A percentile compares a stretch with the other conserved stretches of the same genome.
Evolutionary conservation across 106 monocot genomes (phyloP).

Genomic region (Triglochin maritima): DNA sequence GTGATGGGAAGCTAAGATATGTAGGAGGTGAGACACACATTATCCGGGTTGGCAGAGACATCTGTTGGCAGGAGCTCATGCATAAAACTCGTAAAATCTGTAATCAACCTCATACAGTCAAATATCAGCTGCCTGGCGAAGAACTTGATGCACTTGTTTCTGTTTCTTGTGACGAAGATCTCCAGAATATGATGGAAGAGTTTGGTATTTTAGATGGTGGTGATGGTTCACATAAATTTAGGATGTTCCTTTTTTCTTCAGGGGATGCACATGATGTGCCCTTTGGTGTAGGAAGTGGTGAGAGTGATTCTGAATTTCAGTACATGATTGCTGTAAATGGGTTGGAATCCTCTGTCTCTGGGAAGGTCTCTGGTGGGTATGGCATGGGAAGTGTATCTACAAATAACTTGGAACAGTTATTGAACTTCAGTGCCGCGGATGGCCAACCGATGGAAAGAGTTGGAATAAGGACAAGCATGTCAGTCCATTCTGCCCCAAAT

Average conservation of each 20-base stretch:
- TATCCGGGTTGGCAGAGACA: constrained; percentile 46
- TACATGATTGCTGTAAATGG: constrained; percentile 94
- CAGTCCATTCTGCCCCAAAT: constrained; percentile 9
- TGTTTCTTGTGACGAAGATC: constrained; percentile 80
- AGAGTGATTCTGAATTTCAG: constrained; percentile 51
- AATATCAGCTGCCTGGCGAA: constrained; percentile 91
- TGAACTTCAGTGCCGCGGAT: constrained; percentile 45
- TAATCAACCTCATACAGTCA: constrained; percentile 54
- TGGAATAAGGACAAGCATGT: constrained; percentile 7
- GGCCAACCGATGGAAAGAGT: constrained; percentile 18
- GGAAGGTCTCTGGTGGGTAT: constrained; percentile 35
- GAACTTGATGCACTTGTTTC: constrained; percentile 87
- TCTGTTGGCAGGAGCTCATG: constrained; percentile 73
- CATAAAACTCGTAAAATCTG: constrained; percentile 46
- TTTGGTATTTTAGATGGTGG: constrained; percentile 45
- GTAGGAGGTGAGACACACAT: constrained; percentile 90
- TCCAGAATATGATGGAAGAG: constrained; percentile 95
- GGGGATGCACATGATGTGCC: constrained; percentile 45
- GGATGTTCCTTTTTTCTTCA: constrained; percentile 72
- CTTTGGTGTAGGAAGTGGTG: constrained; percentile 39
- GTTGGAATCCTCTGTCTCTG: constrained; percentile 34
- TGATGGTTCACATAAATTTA: constrained; percentile 65
- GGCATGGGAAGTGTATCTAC: constrained; percentile 34
- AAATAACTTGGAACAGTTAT: constrained; percentile 51
- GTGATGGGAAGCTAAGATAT: constrained; percentile 87